phyloP scores from a whole-genome alignment of 345 rosid species.

The Salix arbutifolia region DNA sequence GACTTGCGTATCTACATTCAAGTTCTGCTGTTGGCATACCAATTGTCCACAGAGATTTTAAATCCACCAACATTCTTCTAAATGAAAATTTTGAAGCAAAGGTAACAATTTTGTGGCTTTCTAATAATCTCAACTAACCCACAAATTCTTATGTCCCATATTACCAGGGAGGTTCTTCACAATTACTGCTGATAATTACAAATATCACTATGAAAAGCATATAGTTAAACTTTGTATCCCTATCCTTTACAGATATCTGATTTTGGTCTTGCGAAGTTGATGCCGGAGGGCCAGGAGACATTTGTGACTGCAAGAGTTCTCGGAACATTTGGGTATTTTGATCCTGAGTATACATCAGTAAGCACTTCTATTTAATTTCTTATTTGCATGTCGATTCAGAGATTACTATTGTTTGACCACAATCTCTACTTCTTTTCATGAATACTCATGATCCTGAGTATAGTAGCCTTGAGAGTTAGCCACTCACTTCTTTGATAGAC shows the following conservation, averaged over 20 bases:
- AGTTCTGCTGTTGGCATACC: constrained; percentile 79
- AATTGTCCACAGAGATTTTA: constrained; percentile 90
- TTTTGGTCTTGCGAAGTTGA: constrained; percentile 91
- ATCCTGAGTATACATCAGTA: constrained; percentile 96
- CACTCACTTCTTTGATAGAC: not conserved
- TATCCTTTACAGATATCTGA: constrained; percentile 64
- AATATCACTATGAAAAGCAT: not conserved
- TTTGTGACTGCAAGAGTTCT: constrained; percentile 87
- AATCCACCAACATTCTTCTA: constrained; percentile 85
- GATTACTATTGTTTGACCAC: not conserved
- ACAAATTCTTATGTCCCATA: not conserved
- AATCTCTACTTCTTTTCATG: not conserved
- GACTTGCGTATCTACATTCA: constrained; percentile 95
- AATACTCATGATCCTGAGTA: not conserved
- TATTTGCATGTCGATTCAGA: not conserved
- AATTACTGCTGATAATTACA: not conserved
- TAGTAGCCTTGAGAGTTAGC: not conserved
- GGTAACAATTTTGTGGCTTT: constrained; percentile 33
- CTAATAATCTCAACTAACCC: not conserved
- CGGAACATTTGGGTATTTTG: constrained; percentile 96
- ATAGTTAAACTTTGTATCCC: constrained; percentile 17
- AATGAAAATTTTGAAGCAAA: constrained; percentile 71
- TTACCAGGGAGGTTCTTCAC: not conserved
- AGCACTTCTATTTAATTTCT: constrained; percentile 9
- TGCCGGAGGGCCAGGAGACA: constrained; percentile 90